These are phyloP conservation scores for Agaricales sp. DNA, from an alignment of 1,284 basidiomycete species.

Conservation along the genomic window DNA sequence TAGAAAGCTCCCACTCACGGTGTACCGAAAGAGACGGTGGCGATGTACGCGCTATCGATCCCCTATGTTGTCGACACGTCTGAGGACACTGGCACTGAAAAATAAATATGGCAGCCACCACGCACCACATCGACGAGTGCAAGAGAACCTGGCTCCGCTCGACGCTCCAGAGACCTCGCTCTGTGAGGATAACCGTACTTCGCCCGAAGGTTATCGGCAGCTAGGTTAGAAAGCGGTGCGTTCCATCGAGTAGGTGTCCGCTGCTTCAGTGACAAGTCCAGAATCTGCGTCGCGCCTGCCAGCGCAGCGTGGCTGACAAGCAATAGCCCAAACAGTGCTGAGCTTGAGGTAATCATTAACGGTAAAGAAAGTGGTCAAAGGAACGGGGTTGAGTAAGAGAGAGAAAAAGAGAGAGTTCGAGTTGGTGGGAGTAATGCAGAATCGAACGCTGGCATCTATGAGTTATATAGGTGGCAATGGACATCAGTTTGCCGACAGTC, in stretches of 20 bases:
- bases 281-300: too few relatives aligned
- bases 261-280: conserved; percentile 19
- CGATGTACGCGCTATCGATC: conserved; percentile 37
- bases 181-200: conserved; percentile 20
- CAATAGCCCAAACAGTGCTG: too few relatives aligned
- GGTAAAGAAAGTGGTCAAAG: too few relatives aligned
- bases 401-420: too few relatives aligned
- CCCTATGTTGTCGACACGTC: conserved; percentile 20
- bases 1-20: conserved; percentile 38
- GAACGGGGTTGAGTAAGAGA: too few relatives aligned
- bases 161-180: conserved; percentile 9
- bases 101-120: too few relatives aligned
- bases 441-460: too few relatives aligned
- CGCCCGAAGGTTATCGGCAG: conserved; percentile 15
- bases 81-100: conserved; percentile 1
- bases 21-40: conserved; percentile 33
- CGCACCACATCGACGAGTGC: conserved; percentile 32
- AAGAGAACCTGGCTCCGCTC: conserved; percentile 4
- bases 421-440: too few relatives aligned
- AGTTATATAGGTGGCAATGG: too few relatives aligned
- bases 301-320: too few relatives aligned
- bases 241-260: conserved; percentile 10
- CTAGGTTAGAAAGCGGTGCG: conserved; percentile 12
- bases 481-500: too few relatives aligned
- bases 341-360: too few relatives aligned